These are phyloP conservation scores for Vigna angularis DNA, from an alignment of 306 rosid genomes.

Conservation along the genomic window DNA sequence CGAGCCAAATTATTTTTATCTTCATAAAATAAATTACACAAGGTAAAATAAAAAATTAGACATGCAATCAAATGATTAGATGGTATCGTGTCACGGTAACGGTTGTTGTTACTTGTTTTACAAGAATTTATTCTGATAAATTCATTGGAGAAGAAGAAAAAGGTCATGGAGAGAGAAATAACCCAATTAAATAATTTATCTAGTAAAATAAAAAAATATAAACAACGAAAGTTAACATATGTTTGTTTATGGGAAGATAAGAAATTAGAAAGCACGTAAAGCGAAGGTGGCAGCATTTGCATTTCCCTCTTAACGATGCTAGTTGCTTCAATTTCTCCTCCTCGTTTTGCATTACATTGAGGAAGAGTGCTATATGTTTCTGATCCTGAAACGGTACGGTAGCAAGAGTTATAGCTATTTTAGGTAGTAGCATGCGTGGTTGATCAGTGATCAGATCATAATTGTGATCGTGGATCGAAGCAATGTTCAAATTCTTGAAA, in stretches of 20 bases:
- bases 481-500: slow-evolving; percentile 81
- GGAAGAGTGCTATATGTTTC: not conserved
- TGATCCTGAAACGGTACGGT: not conserved
- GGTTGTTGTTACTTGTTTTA: not conserved
- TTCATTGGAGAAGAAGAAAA: not conserved
- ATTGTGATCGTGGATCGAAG: slow-evolving; percentile 30
- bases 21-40: not conserved
- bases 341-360: not conserved
- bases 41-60: not conserved
- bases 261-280: too few relatives aligned
- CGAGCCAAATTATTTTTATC: not conserved
- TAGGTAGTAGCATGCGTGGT: not conserved
- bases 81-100: not conserved
- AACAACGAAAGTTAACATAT: not conserved
- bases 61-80: not conserved
- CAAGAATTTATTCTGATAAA: not conserved
- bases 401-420: not conserved
- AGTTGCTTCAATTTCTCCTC: not conserved
- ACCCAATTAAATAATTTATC: not conserved
- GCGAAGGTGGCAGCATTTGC: not conserved
- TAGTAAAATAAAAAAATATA: not conserved
- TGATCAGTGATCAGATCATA: slow-evolving; percentile 25
- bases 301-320: not conserved
- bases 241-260: not conserved
- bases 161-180: not conserved